A percentile compares a stretch with the other conserved stretches of the same genome.
Evolutionary conservation across 345 rosid species (phyloP).

Genomic region (Brassica carinata): DNA sequence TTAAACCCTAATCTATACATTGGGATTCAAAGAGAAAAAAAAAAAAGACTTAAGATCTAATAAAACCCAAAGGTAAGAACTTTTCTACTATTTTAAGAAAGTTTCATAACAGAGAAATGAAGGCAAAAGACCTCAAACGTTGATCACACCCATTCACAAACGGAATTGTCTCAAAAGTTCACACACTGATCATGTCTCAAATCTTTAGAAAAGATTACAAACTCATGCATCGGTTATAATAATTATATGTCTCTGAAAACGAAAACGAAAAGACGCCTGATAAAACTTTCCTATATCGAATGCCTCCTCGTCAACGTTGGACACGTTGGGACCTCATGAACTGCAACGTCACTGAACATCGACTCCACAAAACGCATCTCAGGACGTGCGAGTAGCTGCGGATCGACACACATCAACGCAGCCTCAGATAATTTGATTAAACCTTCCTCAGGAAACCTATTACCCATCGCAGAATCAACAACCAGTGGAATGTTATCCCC

Average conservation of each 20-base stretch:
- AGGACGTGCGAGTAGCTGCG: constrained; percentile 10
- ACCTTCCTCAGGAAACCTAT: constrained; percentile 18
- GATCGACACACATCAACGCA: constrained; percentile 20
- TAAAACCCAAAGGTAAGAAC: background rate
- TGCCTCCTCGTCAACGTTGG: background rate
- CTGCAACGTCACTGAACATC: background rate
- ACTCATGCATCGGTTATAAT: background rate
- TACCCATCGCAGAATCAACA: constrained; percentile 11
- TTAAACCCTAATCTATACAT: background rate
- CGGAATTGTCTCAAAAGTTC: background rate
- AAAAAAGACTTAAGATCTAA: background rate
- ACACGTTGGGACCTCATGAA: background rate
- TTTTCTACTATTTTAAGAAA: background rate
- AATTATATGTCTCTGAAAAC: background rate
- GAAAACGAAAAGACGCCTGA: background rate
- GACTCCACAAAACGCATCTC: background rate
- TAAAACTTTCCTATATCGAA: background rate
- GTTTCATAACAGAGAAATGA: background rate
- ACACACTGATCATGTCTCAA: background rate
- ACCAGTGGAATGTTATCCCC: background rate
- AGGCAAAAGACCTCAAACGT: background rate
- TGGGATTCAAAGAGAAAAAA: background rate
- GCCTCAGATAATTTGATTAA: background rate
- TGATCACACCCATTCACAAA: background rate
- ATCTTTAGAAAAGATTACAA: background rate